Conservation (phyloP, 148 eudicot species). For the Fagopyrum esculentum region DNA sequence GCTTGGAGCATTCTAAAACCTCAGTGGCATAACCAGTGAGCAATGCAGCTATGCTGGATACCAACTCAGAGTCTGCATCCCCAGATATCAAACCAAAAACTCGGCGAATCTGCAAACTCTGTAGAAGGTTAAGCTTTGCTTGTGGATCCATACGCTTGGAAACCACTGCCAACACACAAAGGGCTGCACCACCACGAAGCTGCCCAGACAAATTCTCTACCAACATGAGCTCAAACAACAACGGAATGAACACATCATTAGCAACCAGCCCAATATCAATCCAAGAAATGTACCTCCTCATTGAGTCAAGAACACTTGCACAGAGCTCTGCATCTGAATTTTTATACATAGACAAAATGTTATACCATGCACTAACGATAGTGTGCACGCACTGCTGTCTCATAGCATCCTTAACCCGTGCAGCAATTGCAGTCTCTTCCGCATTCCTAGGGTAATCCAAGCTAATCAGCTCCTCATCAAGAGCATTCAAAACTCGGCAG, state of each 20-base stretch:
- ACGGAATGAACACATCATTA: constrained; percentile 52
- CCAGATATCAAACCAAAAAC: constrained; percentile 58
- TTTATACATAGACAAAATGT: constrained; percentile 59
- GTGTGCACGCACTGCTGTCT: constrained; percentile 85
- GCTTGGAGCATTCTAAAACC: constrained; percentile 64
- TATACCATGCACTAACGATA: constrained; percentile 73
- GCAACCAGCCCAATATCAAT: constrained; percentile 80
- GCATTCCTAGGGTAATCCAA: constrained; percentile 65
- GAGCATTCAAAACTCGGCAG: constrained; percentile 75
- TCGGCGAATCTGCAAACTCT: constrained; percentile 64
- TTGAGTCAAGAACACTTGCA: constrained; percentile 58
- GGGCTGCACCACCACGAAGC: constrained; percentile 68
- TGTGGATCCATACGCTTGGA: constrained; percentile 74
- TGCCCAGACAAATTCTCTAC: constrained; percentile 54
- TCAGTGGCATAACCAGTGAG: constrained; percentile 86
- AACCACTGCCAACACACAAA: constrained; percentile 71
- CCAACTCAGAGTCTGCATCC: constrained; percentile 70
- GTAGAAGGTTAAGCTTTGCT: constrained; percentile 56
- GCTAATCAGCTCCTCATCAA: constrained; percentile 92
- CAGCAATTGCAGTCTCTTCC: constrained; percentile 56
- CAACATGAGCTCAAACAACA: constrained; percentile 75
- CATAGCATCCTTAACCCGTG: constrained; percentile 82
- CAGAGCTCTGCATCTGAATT: constrained; percentile 75
- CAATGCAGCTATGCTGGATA: constrained; percentile 62
- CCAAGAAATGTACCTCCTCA: constrained; percentile 90